Conservation (phyloP, 1,284 basidiomycete species). For the Filobasidium uniguttulatum region DNA sequence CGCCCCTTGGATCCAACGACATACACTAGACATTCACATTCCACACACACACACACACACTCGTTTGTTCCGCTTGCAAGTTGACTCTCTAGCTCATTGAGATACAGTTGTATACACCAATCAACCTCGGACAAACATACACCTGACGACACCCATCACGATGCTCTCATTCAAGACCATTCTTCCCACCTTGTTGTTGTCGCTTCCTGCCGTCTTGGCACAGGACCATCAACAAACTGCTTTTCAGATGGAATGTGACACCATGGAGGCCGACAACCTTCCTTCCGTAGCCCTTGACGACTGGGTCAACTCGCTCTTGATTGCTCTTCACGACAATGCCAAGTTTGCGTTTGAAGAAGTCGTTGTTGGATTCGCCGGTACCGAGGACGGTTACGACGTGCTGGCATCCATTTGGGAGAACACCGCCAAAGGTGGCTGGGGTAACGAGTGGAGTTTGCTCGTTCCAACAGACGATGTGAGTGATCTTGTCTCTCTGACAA, state of each 20-base stretch:
- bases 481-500: neutral
- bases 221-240: conserved; percentile 9
- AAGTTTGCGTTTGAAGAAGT: conserved; percentile 27
- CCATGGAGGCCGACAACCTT: conserved; percentile 1
- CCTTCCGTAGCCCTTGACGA: conserved; percentile 8
- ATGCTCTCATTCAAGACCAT: neutral
- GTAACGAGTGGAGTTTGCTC: conserved; percentile 19
- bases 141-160: neutral
- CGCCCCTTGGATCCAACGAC: too few species aligned
- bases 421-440: conserved; percentile 1
- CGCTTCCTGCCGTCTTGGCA: neutral
- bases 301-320: conserved; percentile 27
- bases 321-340: conserved; percentile 24
- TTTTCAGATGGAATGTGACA: conserved; percentile 4
- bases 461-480: conserved; percentile 23
- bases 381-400: conserved; percentile 24
- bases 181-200: neutral
- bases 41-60: neutral
- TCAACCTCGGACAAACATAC: neutral
- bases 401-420: conserved; percentile 16
- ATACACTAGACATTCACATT: neutral
- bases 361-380: conserved; percentile 22
- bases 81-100: neutral
- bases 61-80: neutral
- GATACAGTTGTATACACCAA: neutral